Base-by-base conservation (phyloP, 2,329 filamentous ascomycete species). In the Penicillium brevicompactum region DNA sequence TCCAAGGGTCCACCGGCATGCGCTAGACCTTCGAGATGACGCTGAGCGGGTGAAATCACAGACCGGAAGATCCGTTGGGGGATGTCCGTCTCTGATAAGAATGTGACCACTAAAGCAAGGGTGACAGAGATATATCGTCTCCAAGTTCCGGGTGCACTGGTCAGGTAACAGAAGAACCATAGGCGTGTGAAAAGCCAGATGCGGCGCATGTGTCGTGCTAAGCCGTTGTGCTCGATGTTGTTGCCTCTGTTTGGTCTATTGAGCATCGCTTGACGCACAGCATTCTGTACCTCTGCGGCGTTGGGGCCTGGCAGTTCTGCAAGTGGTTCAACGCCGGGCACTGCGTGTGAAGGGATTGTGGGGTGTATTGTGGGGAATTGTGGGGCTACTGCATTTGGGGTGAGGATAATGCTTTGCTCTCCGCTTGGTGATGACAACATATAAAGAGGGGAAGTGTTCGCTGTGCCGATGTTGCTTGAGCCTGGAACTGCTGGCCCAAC, bases 111-210 rank as follows among this genome's bases (percentile, higher is more conserved):
- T 5, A 74, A 65, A 7, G 77, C 71, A 5, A 71, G 46, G 7
- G 64, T 57, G 27, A 80, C 72, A 30, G 78, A 69, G 16, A 77
- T 46, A 31, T 74, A 70, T 24, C 78, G 75, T 9, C 72, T 70
- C 75, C 75, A 79, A 4, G 74, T 77, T 5, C 75, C 76, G n/a
- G 77, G 72, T 21, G 78, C 76, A 27, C 80, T 80, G 56, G 86
- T 78, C 63, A 87, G 78, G 66, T 84, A 86, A 51, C 81, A 78
- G 64, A 87, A 84, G 55, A 82, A 79, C 54, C 83, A 80, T 18
- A 87, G 69, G 9, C 84, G 80, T 46, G 85, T 70, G 22, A 86
- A 78, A 2, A 86, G 76, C 85, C 85, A 87, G 22, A 81, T 60
- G 24, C 81, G 78, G 45, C 74, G 56, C 16, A 77, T 57, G 43